phyloP scores from a whole-genome alignment of 208 protist genomes.

The Leishmania martiniquensis region DNA sequence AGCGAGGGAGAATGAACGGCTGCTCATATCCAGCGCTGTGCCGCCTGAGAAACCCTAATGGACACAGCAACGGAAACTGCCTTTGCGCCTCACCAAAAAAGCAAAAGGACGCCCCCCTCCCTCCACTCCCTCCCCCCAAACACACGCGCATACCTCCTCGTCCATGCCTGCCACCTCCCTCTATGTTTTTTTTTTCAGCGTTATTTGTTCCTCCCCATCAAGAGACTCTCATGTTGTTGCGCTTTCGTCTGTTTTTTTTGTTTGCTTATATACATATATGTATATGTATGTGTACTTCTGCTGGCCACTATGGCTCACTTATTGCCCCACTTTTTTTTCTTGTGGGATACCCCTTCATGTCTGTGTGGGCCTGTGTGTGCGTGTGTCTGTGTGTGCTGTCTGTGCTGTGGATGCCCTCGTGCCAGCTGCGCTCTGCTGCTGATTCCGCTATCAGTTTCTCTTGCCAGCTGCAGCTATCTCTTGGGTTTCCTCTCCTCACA shows the following conservation, averaged over 20 bases:
- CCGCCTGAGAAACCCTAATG: background rate
- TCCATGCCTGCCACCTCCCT: background rate
- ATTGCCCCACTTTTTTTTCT: background rate
- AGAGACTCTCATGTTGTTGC: background rate
- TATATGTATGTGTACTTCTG: background rate
- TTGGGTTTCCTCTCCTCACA: background rate
- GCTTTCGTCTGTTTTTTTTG: background rate
- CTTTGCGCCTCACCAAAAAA: too few relatives aligned
- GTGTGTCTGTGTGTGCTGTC: background rate
- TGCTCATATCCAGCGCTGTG: background rate
- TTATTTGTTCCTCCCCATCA: background rate
- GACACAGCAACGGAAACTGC: background rate
- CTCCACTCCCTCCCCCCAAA: background rate
- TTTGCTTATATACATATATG: background rate
- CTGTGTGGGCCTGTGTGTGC: background rate
- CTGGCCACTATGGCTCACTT: background rate
- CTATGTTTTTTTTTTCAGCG: background rate
- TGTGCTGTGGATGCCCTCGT: background rate
- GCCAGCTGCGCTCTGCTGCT: background rate
- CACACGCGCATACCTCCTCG: too few relatives aligned
- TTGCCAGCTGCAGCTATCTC: background rate
- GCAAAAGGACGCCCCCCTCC: background rate
- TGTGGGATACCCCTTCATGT: background rate
- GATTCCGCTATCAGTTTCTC: background rate
- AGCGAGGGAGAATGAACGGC: background rate